A percentile compares a stretch with the other conserved stretches of the same genome.
Conservation (phyloP, 2,329 filamentous ascomycete species). For the Apiospora pterosperma region DNA sequence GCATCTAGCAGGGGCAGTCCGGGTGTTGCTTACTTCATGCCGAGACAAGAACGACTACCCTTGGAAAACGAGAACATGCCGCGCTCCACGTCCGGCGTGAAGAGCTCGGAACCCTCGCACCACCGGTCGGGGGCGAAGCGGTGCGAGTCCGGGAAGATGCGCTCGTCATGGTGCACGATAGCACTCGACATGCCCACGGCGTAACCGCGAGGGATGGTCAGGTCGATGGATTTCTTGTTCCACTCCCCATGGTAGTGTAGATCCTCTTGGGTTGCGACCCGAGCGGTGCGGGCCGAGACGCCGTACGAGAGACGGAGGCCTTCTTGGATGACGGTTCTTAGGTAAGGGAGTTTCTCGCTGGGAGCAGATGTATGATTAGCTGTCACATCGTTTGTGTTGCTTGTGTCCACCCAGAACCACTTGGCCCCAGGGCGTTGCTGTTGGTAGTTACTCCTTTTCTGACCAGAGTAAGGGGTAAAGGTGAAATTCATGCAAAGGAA, state of each 20-base stretch:
- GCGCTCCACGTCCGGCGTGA: constrained; percentile 29
- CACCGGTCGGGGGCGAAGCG: constrained; percentile 38
- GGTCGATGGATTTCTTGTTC: constrained; percentile 15
- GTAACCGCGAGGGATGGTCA: constrained; percentile 29
- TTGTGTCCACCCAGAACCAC: background rate
- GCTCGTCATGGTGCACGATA: constrained; percentile 36
- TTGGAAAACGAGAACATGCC: constrained; percentile 38
- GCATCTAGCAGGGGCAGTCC: background rate
- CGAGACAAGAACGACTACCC: constrained; percentile 24
- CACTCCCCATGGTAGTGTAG: constrained; percentile 19
- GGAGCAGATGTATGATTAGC: background rate
- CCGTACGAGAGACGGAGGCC: constrained; percentile 31
- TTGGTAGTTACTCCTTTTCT: background rate
- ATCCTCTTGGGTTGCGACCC: constrained; percentile 26
- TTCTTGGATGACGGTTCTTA: constrained; percentile 35
- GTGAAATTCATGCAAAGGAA: constrained; percentile 13
- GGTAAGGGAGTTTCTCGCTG: constrained; percentile 31
- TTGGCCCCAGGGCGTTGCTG: background rate
- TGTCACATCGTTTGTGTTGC: background rate
- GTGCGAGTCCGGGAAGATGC: constrained; percentile 33
- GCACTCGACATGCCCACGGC: constrained; percentile 35
- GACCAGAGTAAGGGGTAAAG: background rate
- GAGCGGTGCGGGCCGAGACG: constrained; percentile 21
- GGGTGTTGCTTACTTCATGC: background rate
- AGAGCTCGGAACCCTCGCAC: constrained; percentile 27